Conservation (phyloP, 257 asterid genomes). For the Jacaranda mimosifolia region DNA sequence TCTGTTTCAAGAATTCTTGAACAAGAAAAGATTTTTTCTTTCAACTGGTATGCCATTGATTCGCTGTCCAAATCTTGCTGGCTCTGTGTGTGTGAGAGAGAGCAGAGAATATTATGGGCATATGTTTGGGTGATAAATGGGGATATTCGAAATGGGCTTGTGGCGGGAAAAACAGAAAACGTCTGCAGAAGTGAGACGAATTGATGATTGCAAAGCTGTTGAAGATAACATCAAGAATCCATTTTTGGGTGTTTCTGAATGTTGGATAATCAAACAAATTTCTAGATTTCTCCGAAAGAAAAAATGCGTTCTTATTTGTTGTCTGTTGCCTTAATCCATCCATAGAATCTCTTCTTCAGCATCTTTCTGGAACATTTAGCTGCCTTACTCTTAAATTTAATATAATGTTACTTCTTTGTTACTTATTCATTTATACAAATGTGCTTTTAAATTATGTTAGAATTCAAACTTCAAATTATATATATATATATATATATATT, state of each 20-base stretch:
- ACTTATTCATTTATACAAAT: no score
- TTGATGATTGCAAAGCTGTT: slow-evolving; percentile 27
- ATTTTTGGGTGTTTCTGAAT: slow-evolving; percentile 8
- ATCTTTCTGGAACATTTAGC: background rate
- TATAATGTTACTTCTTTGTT: no score
- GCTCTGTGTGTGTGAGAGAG: background rate
- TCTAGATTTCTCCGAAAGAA: slow-evolving; percentile 38
- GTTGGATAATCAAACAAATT: slow-evolving; percentile 5
- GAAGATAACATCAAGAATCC: slow-evolving; percentile 28
- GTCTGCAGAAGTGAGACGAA: background rate
- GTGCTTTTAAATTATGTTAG: no score
- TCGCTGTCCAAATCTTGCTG: slow-evolving; percentile 17
- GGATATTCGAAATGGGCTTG: slow-evolving; percentile 39
- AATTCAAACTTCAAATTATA: no score
- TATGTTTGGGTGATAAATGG: background rate
- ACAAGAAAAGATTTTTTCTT: slow-evolving; percentile 27
- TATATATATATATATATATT: no score
- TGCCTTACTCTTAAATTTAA: no score
- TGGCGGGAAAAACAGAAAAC: slow-evolving; percentile 34
- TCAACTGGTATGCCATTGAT: background rate
- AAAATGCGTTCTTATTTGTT: background rate
- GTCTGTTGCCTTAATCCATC: background rate
- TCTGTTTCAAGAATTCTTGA: slow-evolving; percentile 23
- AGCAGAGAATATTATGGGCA: slow-evolving; percentile 4
- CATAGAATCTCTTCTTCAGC: background rate